A percentile compares a stretch with the other conserved stretches of the same genome.
Evolutionary conservation across 352 stramenopile genomes (phyloP).

Genomic region (Phytophthora crassamura): DNA sequence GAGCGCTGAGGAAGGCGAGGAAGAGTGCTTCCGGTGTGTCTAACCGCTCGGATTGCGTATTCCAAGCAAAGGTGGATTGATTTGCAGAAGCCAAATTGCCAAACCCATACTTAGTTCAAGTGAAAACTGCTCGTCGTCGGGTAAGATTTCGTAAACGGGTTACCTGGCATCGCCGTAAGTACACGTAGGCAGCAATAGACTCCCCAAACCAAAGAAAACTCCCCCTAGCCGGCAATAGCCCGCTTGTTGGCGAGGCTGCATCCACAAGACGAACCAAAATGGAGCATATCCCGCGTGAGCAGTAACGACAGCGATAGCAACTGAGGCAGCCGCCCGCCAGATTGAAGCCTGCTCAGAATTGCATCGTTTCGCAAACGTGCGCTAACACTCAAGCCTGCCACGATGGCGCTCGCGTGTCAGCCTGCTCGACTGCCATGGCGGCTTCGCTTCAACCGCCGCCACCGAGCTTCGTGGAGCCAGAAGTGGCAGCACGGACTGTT

Average conservation of each 20-base stretch:
- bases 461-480: neutral
- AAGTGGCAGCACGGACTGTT: too few species aligned
- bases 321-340: too few species aligned
- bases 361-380: neutral
- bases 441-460: neutral
- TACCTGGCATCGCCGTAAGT: too few species aligned
- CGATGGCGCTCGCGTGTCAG: neutral
- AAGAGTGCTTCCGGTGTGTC: slow-evolving; percentile 15
- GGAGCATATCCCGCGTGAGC: too few species aligned
- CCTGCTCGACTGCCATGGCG: neutral
- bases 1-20: too few species aligned
- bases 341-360: too few species aligned
- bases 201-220: neutral
- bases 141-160: slow-evolving; percentile 29
- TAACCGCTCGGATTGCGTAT: slow-evolving; percentile 37
- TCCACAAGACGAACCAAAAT: too few species aligned
- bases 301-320: too few species aligned
- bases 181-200: slow-evolving; percentile 24
- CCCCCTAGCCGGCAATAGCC: neutral
- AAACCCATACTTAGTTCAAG: slow-evolving; percentile 23
- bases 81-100: slow-evolving; percentile 19
- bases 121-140: slow-evolving; percentile 19
- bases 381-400: neutral
- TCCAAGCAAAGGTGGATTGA: slow-evolving; percentile 12
- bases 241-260: too few species aligned